phyloP scores from a whole-genome alignment of 129 eudicot genomes.

The Artemisia tridentata region DNA sequence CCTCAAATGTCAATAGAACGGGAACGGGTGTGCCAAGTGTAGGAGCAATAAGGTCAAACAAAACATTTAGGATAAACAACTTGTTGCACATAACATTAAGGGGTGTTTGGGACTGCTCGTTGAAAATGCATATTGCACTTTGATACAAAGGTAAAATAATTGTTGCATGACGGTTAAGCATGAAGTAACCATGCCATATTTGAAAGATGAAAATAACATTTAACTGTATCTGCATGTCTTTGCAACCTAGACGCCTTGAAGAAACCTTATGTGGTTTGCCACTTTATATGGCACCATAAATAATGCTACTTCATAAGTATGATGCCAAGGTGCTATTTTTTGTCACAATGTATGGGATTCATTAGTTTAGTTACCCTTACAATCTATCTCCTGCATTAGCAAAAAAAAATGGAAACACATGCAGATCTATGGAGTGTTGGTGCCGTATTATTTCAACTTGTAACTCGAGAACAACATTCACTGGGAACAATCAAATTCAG shows the following conservation, averaged over 20 bases:
- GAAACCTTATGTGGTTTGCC: slow-evolving; percentile 97
- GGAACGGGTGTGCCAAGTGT: no score
- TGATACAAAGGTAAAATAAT: slow-evolving; percentile 39
- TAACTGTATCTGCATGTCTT: slow-evolving; percentile 52
- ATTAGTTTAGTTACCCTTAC: slow-evolving; percentile 1
- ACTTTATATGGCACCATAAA: slow-evolving; percentile 82
- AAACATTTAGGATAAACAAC: no score
- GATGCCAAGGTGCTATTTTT: slow-evolving; percentile 67
- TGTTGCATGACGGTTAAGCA: neutral
- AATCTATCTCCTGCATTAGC: slow-evolving; percentile 15
- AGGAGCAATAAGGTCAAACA: no score
- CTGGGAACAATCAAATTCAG: no score
- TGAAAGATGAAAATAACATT: slow-evolving; percentile 5
- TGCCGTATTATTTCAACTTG: no score
- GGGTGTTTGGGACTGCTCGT: no score
- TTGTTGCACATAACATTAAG: no score
- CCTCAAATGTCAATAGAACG: no score
- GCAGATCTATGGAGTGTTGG: slow-evolving; percentile 60
- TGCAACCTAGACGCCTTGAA: slow-evolving; percentile 87
- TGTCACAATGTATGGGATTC: neutral
- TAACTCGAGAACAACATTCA: no score
- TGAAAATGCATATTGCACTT: no score
- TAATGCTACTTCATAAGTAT: slow-evolving; percentile 86
- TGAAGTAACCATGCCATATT: neutral
- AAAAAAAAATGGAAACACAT: slow-evolving; percentile 48